A percentile compares a stretch with the other conserved stretches of the same genome.
Evolutionary conservation across 495 filamentous ascomycete genomes (phyloP).

Genomic region (Sabuloglossum arenarium): DNA sequence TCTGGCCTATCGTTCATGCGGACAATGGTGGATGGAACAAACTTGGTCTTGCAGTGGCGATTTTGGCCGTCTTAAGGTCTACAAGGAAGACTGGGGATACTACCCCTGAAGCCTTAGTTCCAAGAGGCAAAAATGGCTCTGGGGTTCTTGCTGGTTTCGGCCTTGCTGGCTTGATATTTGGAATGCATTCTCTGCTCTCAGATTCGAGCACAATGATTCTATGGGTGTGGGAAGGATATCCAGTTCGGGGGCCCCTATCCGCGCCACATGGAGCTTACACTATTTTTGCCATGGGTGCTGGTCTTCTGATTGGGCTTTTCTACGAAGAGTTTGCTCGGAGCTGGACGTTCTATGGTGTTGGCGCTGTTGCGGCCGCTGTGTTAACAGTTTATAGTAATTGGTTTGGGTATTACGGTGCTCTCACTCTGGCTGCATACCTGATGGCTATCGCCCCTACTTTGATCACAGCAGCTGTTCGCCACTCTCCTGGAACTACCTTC

Average conservation of each 20-base stretch:
- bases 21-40: slow-evolving; percentile 89
- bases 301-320: slow-evolving; percentile 59
- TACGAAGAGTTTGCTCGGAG: slow-evolving; percentile 44
- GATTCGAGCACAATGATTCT: slow-evolving; percentile 98
- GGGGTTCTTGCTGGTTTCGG: slow-evolving; percentile 52
- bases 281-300: slow-evolving; percentile 66
- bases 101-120: slow-evolving; percentile 19
- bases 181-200: slow-evolving; percentile 78
- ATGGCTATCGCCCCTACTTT: slow-evolving; percentile 65
- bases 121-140: slow-evolving; percentile 38
- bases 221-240: slow-evolving; percentile 98
- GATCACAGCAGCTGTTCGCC: slow-evolving; percentile 50
- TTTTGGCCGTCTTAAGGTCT: slow-evolving; percentile 52
- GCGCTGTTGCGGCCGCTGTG: slow-evolving; percentile 56
- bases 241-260: slow-evolving; percentile 72
- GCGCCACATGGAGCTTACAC: slow-evolving; percentile 74
- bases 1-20: slow-evolving; percentile 85
- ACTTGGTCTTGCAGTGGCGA: slow-evolving; percentile 49
- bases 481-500: slow-evolving; percentile 57
- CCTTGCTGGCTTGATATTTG: slow-evolving; percentile 69
- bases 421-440: slow-evolving; percentile 55
- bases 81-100: slow-evolving; percentile 35
- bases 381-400: slow-evolving; percentile 65
- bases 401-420: slow-evolving; percentile 75
- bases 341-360: slow-evolving; percentile 67